Evolutionary conservation across 345 rosid species (phyloP).

Genomic region (Punica granatum): DNA sequence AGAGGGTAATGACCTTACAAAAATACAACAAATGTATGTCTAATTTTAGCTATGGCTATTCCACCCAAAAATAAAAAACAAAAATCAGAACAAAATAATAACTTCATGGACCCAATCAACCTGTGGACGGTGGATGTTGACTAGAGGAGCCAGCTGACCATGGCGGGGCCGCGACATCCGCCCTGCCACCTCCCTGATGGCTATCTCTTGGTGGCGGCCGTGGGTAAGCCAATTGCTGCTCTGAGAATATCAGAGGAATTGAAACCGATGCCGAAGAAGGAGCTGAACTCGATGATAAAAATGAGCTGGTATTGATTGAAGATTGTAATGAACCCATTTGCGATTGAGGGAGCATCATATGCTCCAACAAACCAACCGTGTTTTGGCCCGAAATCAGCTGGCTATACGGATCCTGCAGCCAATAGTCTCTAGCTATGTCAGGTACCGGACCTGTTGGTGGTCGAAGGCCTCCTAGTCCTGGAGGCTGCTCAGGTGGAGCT

Average conservation of each 20-base stretch:
- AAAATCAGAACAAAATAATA: slow-evolving; percentile 4
- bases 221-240: neutral
- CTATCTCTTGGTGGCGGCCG: neutral
- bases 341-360: neutral
- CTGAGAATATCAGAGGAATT: neutral
- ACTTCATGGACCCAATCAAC: slow-evolving; percentile 14
- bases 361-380: neutral
- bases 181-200: neutral
- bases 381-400: neutral
- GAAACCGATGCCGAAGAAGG: neutral
- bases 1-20: too few species aligned
- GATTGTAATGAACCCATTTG: neutral
- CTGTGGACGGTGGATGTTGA: neutral
- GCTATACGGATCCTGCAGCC: neutral
- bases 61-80: neutral
- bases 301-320: neutral
- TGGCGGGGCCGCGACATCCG: neutral
- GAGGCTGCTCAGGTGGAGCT: neutral
- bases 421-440: neutral
- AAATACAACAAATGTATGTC: too few species aligned
- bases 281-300: neutral
- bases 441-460: neutral
- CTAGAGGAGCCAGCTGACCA: neutral
- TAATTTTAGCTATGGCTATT: too few species aligned
- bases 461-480: neutral